A percentile compares a stretch with the other conserved stretches of the same genome.
phyloP scores from a whole-genome alignment of 257 asterid species.

The Plantago ovata region DNA sequence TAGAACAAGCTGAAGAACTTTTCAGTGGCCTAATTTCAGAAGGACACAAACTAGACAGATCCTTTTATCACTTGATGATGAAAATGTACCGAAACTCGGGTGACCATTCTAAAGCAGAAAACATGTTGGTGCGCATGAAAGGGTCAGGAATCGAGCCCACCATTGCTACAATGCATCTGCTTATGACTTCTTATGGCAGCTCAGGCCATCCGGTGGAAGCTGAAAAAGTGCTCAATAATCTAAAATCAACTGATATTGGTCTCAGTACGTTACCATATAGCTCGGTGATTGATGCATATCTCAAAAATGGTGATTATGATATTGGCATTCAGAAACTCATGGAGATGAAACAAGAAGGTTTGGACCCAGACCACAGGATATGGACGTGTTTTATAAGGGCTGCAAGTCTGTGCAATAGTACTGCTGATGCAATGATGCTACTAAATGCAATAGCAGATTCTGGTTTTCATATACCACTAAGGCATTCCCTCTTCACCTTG shows the following conservation, averaged over 20 bases:
- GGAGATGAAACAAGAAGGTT: conserved; percentile 70
- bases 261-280: conserved; percentile 71
- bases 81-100: conserved; percentile 80
- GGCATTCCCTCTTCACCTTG: conserved; percentile 38
- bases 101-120: conserved; percentile 72
- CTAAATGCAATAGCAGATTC: conserved; percentile 65
- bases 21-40: conserved; percentile 56
- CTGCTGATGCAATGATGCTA: conserved; percentile 51
- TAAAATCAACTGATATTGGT: conserved; percentile 50
- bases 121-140: conserved; percentile 65
- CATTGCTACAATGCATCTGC: conserved; percentile 87
- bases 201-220: conserved; percentile 94
- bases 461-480: conserved; percentile 78
- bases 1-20: conserved; percentile 83
- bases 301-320: conserved; percentile 68
- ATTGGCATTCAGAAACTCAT: conserved; percentile 63
- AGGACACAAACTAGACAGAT: conserved; percentile 62
- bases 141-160: conserved; percentile 87
- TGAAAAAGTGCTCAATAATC: conserved; percentile 70
- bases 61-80: conserved; percentile 96
- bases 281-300: conserved; percentile 88
- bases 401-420: conserved; percentile 63
- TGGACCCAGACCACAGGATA: conserved; percentile 78
- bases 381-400: conserved; percentile 90
- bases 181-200: conserved; percentile 90